Base-by-base conservation (phyloP, 805 yeast genomes). In the Myxozyma sirexii region DNA sequence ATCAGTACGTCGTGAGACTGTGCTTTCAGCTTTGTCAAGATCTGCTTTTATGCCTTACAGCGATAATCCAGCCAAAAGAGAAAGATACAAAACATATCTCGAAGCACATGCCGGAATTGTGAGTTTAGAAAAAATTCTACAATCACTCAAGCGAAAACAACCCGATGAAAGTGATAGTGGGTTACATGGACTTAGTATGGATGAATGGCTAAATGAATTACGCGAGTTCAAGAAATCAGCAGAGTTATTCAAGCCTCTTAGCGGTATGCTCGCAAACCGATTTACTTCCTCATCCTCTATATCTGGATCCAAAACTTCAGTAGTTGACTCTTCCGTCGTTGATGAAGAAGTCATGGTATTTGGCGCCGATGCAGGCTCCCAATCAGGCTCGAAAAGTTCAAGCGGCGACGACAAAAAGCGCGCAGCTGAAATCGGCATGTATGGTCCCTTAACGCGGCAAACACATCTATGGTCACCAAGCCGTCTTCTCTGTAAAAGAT, bases 401-500 rank as follows among this genome's bases (percentile, higher is more conserved):
- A 31, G 24, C 35, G 27, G 33, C 5, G 26, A 48, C 48, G 51
- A 35, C 12, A 57, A 23, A 15, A 27, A 55, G 12, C 54, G 56
- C 15, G 72, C 70, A 3, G 72, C 72, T 3, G 42, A 26, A 17
- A 19, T 47, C 29, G 67, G 62, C 2, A 53, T 60, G 57, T 70
- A 69, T 54, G 73, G 70, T 3, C 57, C 62, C 3, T 57, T 60
- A 26, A 70, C 73, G 1, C 37, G 69, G 4, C 23, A 39, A 7
- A 54, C 55, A 4, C 52, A 54, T 15, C 35, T 38, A 2, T 70
- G 68, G 56, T 41, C 44, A 3, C 72, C 73, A 2, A 62, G 57
- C 13, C 39, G 63, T 12, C 57, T 70, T 17, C 65, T 70, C 3
- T 67, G 70, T 56, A 71, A 71, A 38, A 58, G 73, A 26, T 68